Evolutionary conservation across 352 stramenopile species (phyloP).

Genomic region (Phytophthora citrophthora): DNA sequence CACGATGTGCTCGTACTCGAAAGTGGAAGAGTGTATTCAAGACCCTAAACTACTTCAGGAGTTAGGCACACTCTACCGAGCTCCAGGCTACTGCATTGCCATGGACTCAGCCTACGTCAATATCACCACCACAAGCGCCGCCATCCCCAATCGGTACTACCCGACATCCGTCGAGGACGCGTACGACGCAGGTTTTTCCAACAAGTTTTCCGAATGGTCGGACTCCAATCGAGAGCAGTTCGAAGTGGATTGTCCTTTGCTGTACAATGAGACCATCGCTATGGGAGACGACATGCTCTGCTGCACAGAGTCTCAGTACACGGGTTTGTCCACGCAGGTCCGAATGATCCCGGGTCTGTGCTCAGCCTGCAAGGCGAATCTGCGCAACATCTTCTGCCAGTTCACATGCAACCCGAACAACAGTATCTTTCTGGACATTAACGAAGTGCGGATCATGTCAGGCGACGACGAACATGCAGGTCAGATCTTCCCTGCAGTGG

Average conservation of each 20-base stretch:
- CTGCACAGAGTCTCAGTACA: conserved; percentile 67
- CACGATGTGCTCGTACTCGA: conserved; percentile 69
- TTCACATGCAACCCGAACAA: conserved; percentile 74
- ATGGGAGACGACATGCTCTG: conserved; percentile 59
- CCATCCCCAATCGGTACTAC: conserved; percentile 60
- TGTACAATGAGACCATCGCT: conserved; percentile 63
- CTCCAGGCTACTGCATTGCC: conserved; percentile 50
- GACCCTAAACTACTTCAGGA: conserved; percentile 38
- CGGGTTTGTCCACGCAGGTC: conserved; percentile 57
- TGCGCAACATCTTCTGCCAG: conserved; percentile 73
- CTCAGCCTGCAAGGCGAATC: conserved; percentile 63
- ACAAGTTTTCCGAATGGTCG: conserved; percentile 72
- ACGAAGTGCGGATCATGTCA: conserved; percentile 57
- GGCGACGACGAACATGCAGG: conserved; percentile 45
- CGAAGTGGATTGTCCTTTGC: conserved; percentile 63
- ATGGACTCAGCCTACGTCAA: conserved; percentile 62
- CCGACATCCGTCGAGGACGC: conserved; percentile 57
- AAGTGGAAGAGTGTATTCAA: conserved; percentile 59
- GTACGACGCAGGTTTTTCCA: conserved; percentile 51
- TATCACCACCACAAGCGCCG: conserved; percentile 32
- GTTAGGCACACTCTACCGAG: conserved; percentile 48
- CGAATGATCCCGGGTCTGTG: conserved; percentile 66
- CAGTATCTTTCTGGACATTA: conserved; percentile 62
- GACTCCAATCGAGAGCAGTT: conserved; percentile 61
- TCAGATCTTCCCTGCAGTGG: conserved; percentile 55